Evolutionary conservation across 2,329 filamentous ascomycete genomes (phyloP).

Genomic region (Emericellopsis atlantica): DNA sequence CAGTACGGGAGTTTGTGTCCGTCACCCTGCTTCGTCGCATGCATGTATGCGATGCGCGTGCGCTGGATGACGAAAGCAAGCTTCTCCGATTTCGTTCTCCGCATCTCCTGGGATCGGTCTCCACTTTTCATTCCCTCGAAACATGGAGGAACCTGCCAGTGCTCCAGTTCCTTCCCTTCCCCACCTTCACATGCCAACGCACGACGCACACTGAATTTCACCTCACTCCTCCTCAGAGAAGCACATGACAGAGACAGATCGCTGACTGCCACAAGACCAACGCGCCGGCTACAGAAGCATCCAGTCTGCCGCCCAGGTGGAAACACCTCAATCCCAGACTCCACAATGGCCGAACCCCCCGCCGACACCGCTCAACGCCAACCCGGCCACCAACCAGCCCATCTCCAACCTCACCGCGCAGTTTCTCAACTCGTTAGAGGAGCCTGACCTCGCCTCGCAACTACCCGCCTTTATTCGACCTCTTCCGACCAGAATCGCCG

Average conservation of each 20-base stretch:
- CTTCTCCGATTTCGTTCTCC: not conserved
- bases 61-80: no score
- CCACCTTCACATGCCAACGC: constrained; percentile 10
- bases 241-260: not conserved
- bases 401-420: constrained; percentile 25
- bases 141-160: constrained; percentile 1
- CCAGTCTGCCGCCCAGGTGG: not conserved
- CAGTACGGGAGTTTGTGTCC: not conserved
- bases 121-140: not conserved
- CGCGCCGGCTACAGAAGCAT: constrained; percentile 2
- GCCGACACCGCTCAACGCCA: constrained; percentile 9
- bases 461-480: constrained; percentile 64
- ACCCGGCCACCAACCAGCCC: constrained; percentile 19
- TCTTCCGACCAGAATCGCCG: constrained; percentile 61
- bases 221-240: not conserved
- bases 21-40: no score
- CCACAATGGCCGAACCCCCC: not conserved
- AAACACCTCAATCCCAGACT: not conserved
- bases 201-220: constrained; percentile 7
- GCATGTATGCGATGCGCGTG: no score
- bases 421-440: constrained; percentile 32
- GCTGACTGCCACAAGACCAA: constrained; percentile 5
- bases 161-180: constrained; percentile 2
- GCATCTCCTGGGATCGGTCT: not conserved
- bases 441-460: constrained; percentile 30